Percentiles rank a stretch among this genome's conserved stretches.
phyloP scores from a whole-genome alignment of 768 basidiomycete genomes.

The Mycena albidolilacea region DNA sequence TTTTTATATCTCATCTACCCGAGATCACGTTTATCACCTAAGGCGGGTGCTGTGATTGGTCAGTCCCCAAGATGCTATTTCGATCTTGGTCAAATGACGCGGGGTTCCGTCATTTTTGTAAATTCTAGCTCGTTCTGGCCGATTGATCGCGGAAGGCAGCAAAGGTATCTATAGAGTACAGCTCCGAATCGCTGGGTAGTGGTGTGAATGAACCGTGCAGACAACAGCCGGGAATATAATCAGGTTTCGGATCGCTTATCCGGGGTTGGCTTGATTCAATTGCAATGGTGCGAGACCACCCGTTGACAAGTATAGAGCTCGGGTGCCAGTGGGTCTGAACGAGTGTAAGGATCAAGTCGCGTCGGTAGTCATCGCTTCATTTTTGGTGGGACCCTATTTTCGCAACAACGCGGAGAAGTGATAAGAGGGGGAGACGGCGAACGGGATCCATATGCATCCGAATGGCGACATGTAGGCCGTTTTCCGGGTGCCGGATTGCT shows the following conservation, averaged over 20 bases:
- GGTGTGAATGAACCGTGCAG: too few species aligned
- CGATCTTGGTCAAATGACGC: constrained; percentile 14
- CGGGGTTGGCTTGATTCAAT: too few species aligned
- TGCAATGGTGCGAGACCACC: too few species aligned
- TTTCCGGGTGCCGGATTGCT: background rate
- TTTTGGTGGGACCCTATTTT: background rate
- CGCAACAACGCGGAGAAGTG: background rate
- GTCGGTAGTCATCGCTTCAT: too few species aligned
- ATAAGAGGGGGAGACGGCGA: too few species aligned
- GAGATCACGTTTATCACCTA: constrained; percentile 3
- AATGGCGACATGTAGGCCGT: background rate
- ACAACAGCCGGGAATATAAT: too few species aligned
- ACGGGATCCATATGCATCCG: background rate
- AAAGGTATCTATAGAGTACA: background rate
- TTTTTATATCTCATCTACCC: constrained; percentile 18
- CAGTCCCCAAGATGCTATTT: background rate
- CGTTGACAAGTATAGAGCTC: too few species aligned
- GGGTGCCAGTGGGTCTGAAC: too few species aligned
- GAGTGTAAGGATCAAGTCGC: too few species aligned
- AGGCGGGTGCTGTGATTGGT: background rate
- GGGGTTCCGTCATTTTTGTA: background rate
- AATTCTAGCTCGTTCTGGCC: constrained; percentile 20
- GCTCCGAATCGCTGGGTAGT: too few species aligned
- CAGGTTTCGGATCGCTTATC: too few species aligned
- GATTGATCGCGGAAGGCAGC: background rate